Evolutionary conservation across 116 monocot species (phyloP).

Genomic region (Trichopus zeylanicus): DNA sequence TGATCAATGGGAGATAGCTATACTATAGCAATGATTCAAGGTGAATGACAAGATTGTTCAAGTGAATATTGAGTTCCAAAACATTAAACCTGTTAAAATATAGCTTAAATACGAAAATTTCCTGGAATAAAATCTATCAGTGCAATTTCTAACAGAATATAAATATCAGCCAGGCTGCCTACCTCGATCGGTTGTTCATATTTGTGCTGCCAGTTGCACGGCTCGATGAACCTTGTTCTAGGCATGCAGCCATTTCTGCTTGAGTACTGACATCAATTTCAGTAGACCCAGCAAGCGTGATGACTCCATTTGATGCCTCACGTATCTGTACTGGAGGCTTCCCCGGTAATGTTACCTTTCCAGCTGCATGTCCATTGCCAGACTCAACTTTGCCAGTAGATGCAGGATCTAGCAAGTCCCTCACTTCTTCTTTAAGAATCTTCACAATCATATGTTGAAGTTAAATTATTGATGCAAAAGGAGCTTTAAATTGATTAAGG

Average conservation of each 20-base stretch:
- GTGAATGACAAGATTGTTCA: no score
- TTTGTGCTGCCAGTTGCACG: conserved; percentile 99
- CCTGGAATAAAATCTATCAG: neutral
- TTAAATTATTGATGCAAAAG: conserved; percentile 9
- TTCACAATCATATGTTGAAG: conserved; percentile 22
- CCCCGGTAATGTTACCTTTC: conserved; percentile 53
- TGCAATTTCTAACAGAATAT: neutral
- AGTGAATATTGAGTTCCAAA: no score
- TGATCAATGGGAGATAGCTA: no score
- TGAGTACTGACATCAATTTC: conserved; percentile 79
- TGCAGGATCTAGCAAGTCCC: conserved; percentile 76
- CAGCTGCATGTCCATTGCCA: conserved; percentile 52
- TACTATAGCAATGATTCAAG: no score
- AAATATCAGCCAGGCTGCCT: neutral
- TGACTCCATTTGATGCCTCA: conserved; percentile 82
- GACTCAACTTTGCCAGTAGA: conserved; percentile 46
- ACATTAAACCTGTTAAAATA: no score
- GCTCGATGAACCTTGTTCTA: conserved; percentile 79
- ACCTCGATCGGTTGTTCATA: conserved; percentile 99
- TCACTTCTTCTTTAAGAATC: conserved; percentile 99
- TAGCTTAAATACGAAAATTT: no score
- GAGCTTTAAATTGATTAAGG: neutral
- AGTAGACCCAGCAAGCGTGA: conserved; percentile 89
- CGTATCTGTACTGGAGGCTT: conserved; percentile 92
- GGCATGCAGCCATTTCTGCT: conserved; percentile 83